A percentile compares a stretch with the other conserved stretches of the same genome.
These are phyloP conservation scores for Rubus idaeus DNA, from an alignment of 306 rosid genomes.

Conservation along the genomic window DNA sequence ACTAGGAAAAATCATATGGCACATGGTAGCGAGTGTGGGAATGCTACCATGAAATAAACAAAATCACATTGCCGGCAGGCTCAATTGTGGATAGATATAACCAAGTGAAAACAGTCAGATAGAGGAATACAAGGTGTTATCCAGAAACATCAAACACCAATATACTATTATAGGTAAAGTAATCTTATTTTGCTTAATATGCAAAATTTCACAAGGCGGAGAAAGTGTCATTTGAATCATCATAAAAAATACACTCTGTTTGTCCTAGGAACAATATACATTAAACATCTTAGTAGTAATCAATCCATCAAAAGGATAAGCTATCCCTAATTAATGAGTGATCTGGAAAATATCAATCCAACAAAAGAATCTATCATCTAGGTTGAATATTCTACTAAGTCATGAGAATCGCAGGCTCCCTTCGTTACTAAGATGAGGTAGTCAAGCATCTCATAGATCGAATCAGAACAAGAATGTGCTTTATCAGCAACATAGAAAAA, in stretches of 20 bases:
- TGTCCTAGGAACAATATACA: background rate
- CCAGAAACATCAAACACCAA: background rate
- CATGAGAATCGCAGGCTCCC: conserved; percentile 33
- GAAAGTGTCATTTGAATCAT: background rate
- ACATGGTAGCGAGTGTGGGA: background rate
- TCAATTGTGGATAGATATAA: background rate
- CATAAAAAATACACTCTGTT: background rate
- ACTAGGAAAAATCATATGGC: conserved; percentile 3
- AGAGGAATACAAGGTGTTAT: background rate
- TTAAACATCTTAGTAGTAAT: background rate
- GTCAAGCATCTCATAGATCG: conserved; percentile 54
- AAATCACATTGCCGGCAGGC: background rate
- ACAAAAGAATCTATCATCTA: background rate
- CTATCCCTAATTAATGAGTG: background rate
- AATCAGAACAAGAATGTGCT: conserved; percentile 61
- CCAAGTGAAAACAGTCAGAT: background rate
- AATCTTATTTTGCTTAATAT: background rate
- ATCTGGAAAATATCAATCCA: background rate
- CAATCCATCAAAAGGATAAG: background rate
- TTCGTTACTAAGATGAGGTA: conserved; percentile 53
- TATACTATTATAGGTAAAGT: background rate
- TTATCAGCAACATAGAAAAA: conserved; percentile 75
- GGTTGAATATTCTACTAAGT: conserved; percentile 22
- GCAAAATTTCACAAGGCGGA: background rate
- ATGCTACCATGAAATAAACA: background rate